Evolutionary conservation across 164 flowering plant species (phyloP).

Genomic region (Tetrastigma voinierianum): DNA sequence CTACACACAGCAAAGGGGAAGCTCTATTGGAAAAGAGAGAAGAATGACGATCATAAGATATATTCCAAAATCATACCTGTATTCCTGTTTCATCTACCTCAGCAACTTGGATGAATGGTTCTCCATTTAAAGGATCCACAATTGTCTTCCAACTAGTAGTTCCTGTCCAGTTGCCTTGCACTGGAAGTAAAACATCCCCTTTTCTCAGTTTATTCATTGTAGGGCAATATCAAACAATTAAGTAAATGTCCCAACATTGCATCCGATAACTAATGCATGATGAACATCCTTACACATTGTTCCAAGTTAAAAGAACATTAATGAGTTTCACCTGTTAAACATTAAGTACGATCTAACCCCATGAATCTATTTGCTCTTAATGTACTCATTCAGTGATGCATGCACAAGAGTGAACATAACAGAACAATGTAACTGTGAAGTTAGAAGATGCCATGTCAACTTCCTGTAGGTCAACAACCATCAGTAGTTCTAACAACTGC

Average conservation of each 20-base stretch:
- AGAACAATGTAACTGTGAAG: no score
- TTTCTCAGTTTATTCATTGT: neutral
- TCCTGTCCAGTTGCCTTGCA: conserved; percentile 84
- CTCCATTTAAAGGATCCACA: conserved; percentile 93
- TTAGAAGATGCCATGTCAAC: no score
- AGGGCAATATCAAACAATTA: neutral
- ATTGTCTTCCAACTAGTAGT: conserved; percentile 64
- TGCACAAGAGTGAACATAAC: neutral
- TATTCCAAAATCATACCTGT: conserved; percentile 39
- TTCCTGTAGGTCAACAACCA: no score
- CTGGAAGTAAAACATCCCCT: conserved; percentile 26
- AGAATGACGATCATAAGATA: neutral
- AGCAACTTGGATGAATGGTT: conserved; percentile 81
- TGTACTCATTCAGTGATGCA: neutral
- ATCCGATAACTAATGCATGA: no score
- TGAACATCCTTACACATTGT: no score
- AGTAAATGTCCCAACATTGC: no score
- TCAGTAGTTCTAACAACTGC: no score
- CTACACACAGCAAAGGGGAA: neutral
- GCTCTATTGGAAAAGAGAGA: neutral
- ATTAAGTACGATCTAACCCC: no score
- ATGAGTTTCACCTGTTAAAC: neutral
- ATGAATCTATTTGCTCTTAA: no score
- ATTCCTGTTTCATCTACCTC: conserved; percentile 75
- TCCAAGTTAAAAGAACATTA: no score